Percentiles rank a stretch among this genome's conserved stretches.
phyloP scores from a whole-genome alignment of 192 early-diverging fungal species.

The Oehlia diaphana region DNA sequence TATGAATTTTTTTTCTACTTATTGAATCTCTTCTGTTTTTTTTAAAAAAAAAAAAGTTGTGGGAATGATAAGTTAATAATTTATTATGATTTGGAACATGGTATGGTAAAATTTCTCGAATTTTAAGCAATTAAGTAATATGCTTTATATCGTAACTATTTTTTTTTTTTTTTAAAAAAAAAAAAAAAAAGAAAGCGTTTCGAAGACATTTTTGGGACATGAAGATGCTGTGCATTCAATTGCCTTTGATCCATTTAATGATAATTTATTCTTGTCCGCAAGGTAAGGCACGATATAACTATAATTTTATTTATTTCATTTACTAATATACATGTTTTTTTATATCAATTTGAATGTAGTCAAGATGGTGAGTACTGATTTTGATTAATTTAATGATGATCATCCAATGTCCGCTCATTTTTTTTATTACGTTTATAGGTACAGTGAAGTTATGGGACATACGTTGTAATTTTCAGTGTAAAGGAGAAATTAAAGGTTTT shows the following conservation, averaged over 20 bases:
- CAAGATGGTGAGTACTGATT: background rate
- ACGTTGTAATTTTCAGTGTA: background rate
- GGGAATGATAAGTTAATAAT: background rate
- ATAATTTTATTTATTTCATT: background rate
- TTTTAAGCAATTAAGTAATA: background rate
- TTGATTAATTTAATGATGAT: too few species aligned
- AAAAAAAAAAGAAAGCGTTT: background rate
- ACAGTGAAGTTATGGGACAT: background rate
- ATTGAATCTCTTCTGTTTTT: background rate
- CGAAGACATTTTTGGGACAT: background rate
- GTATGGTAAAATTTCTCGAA: background rate
- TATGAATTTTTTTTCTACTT: background rate
- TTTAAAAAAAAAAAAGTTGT: background rate
- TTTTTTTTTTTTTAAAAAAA: background rate
- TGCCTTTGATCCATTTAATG: slow-evolving; percentile 2
- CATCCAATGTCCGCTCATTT: background rate
- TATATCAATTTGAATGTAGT: background rate
- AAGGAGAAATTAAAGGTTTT: background rate
- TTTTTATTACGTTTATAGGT: background rate
- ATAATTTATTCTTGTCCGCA: background rate
- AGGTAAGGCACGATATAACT: background rate
- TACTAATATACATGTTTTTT: background rate
- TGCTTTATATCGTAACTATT: too few species aligned
- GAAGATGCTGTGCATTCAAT: background rate
- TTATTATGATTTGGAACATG: slow-evolving; percentile 3